phyloP scores from a whole-genome alignment of 2,329 filamentous ascomycete genomes.

The Graphilbum ipis-grandicollis region DNA sequence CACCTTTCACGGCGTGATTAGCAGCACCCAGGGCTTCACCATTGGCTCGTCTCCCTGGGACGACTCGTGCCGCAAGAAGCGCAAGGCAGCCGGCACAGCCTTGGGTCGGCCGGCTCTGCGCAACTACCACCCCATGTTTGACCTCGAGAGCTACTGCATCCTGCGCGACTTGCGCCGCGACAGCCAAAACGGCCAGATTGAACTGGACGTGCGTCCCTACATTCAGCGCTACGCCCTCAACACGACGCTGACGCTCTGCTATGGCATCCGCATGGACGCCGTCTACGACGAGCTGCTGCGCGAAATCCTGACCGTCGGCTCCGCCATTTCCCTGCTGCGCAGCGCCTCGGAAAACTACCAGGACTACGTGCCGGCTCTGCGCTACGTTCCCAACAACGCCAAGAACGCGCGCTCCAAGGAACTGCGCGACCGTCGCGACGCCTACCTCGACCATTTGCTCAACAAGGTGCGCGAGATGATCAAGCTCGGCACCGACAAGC shows the following conservation, averaged over 20 bases:
- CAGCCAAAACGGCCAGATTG: conserved; percentile 21
- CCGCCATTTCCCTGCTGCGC: conserved; percentile 57
- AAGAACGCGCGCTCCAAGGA: conserved; percentile 45
- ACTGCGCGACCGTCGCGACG: conserved; percentile 17
- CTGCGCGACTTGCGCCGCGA: conserved; percentile 56
- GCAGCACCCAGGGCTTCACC: conserved; percentile 60
- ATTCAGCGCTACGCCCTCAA: conserved; percentile 64
- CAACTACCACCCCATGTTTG: conserved; percentile 68
- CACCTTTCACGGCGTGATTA: conserved; percentile 68
- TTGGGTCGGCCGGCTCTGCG: conserved; percentile 53
- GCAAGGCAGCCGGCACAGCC: conserved; percentile 64
- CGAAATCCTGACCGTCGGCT: conserved; percentile 62
- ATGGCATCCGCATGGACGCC: conserved; percentile 52
- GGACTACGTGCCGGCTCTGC: conserved; percentile 37
- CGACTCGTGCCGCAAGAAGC: conserved; percentile 58
- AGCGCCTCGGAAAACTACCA: conserved; percentile 57
- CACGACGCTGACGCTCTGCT: conserved; percentile 62
- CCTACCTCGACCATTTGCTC: conserved; percentile 46
- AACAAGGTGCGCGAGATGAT: conserved; percentile 25
- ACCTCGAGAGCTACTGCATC: conserved; percentile 54
- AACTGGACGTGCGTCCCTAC: conserved; percentile 56
- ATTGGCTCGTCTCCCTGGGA: conserved; percentile 77
- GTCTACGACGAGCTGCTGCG: conserved; percentile 36
- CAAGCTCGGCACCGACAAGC: conserved; percentile 11
- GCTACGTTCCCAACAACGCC: conserved; percentile 30